These are phyloP conservation scores for Aspergillus cejpii DNA, from an alignment of 2,329 filamentous ascomycete species.

Conservation along the genomic window DNA sequence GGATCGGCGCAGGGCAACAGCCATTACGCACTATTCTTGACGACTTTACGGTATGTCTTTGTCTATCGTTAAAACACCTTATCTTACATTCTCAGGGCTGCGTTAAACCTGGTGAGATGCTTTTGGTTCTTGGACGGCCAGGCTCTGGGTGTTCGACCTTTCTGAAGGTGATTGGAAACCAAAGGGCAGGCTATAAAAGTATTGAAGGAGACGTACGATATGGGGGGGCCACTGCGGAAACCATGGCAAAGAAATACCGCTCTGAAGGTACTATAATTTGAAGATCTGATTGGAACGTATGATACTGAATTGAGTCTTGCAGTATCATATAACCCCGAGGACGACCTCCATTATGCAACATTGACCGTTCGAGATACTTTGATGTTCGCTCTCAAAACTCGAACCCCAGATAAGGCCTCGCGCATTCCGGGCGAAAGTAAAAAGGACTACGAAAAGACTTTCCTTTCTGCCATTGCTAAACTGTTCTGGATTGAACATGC, in stretches of 20 bases:
- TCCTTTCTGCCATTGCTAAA: conserved; percentile 62
- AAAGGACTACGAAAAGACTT: conserved; percentile 54
- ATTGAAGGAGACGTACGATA: conserved; percentile 52
- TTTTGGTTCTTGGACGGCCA: conserved; percentile 38
- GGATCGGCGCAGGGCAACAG: conserved; percentile 30
- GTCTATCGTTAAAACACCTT: neutral
- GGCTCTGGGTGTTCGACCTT: conserved; percentile 65
- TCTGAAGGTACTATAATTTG: conserved; percentile 34
- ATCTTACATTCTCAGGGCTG: conserved; percentile 28
- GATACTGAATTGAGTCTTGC: conserved; percentile 23
- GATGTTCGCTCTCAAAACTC: conserved; percentile 62
- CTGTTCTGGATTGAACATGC: conserved; percentile 67
- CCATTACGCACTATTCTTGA: conserved; percentile 61
- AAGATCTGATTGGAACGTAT: conserved; percentile 11
- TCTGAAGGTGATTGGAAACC: conserved; percentile 71
- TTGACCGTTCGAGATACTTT: conserved; percentile 69
- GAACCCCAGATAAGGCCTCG: conserved; percentile 57
- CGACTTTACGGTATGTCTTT: conserved; percentile 45
- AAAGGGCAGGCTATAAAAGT: conserved; percentile 54
- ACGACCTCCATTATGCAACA: conserved; percentile 71
- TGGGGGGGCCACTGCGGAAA: conserved; percentile 49
- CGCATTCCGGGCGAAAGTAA: conserved; percentile 57
- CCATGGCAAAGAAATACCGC: conserved; percentile 46
- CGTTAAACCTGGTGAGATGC: conserved; percentile 37
- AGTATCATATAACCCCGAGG: conserved; percentile 69